A percentile compares a stretch with the other conserved stretches of the same genome.
phyloP scores from a whole-genome alignment of 768 basidiomycete species.

The Serendipita sp. region DNA sequence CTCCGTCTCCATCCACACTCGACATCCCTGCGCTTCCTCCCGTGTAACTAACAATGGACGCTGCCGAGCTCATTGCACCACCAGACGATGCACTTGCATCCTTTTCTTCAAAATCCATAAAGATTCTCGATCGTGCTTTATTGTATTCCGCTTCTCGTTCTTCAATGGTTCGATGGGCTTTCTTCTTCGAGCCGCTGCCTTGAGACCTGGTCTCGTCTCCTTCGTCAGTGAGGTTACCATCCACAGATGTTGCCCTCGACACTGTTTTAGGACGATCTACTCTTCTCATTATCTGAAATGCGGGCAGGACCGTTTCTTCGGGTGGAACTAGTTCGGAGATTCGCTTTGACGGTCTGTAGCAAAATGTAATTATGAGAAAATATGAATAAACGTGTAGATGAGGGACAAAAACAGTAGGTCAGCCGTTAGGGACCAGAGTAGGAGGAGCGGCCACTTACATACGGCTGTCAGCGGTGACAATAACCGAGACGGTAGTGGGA shows the following conservation, averaged over 20 bases:
- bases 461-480: constrained; percentile 44
- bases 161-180: constrained; percentile 63
- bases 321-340: constrained; percentile 64
- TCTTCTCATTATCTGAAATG: constrained; percentile 80
- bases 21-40: constrained; percentile 45
- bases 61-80: constrained; percentile 43
- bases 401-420: constrained; percentile 5
- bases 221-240: constrained; percentile 4
- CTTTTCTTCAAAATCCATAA: constrained; percentile 64
- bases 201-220: constrained; percentile 2
- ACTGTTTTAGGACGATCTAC: constrained; percentile 1
- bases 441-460: constrained; percentile 36
- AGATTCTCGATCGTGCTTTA: constrained; percentile 70
- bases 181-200: constrained; percentile 24
- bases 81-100: constrained; percentile 1
- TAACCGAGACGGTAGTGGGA: constrained; percentile 35
- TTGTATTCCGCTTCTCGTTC: constrained; percentile 83
- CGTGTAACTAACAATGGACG: constrained; percentile 53
- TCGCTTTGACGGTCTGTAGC: constrained; percentile 44
- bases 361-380: not conserved
- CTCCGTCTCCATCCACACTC: constrained; percentile 30
- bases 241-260: not conserved
- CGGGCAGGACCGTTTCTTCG: constrained; percentile 50
- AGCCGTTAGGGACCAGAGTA: constrained; percentile 3
- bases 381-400: constrained; percentile 8